These are phyloP conservation scores for Pseudohalonectria lignicola DNA, from an alignment of 2,329 filamentous ascomycete genomes.

Conservation along the genomic window DNA sequence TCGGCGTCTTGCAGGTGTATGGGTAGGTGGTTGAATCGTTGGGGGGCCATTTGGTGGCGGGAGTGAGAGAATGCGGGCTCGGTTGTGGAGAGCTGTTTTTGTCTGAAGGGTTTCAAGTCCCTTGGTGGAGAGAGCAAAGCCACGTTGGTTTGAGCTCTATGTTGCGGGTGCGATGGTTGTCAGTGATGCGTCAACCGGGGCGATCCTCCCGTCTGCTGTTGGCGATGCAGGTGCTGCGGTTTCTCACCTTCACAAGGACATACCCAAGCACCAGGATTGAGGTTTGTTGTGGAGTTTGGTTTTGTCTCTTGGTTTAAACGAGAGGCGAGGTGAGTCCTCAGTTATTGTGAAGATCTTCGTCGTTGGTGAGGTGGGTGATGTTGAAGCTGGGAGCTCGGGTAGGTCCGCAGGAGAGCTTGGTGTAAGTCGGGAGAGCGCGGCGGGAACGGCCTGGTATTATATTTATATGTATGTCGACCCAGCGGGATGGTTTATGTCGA, in stretches of 20 bases:
- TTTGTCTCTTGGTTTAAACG: not conserved
- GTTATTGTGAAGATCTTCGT: not conserved
- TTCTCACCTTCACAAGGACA: not conserved
- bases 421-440: too few relatives aligned
- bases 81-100: not conserved
- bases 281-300: too few relatives aligned
- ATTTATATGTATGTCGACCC: not conserved
- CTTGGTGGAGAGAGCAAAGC: not conserved
- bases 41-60: slow-evolving; percentile 4
- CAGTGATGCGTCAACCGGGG: too few relatives aligned
- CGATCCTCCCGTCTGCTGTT: too few relatives aligned
- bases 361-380: not conserved
- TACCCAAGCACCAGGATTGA: too few relatives aligned
- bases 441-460: too few relatives aligned
- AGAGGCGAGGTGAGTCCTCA: not conserved
- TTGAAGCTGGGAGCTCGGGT: not conserved
- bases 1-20: slow-evolving; percentile 5
- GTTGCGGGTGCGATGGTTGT: not conserved
- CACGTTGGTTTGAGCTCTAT: not conserved
- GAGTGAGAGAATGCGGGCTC: slow-evolving; percentile 5
- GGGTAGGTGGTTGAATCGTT: not conserved
- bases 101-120: too few relatives aligned
- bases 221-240: not conserved
- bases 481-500: not conserved
- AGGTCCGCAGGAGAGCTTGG: too few relatives aligned